These are phyloP conservation scores for Pouteria glomerata DNA, from an alignment of 148 eudicot genomes.

Conservation along the genomic window DNA sequence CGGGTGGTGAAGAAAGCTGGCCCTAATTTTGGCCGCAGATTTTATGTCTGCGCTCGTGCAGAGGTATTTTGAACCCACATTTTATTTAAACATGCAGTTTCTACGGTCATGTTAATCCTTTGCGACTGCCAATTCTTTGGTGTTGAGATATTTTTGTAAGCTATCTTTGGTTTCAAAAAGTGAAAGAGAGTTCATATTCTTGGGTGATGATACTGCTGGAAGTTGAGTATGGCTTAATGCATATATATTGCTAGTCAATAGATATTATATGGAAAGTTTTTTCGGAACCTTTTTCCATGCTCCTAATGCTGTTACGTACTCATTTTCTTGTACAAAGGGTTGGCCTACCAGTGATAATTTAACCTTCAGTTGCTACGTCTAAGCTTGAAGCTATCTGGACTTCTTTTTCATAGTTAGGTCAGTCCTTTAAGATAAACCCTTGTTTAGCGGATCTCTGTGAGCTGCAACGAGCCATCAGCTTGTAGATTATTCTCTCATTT, in stretches of 20 bases:
- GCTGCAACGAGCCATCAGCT: background rate
- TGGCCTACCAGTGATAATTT: background rate
- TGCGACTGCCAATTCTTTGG: background rate
- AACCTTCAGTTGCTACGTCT: background rate
- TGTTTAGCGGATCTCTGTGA: background rate
- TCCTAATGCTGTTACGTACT: background rate
- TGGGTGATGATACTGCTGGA: background rate
- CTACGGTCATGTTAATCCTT: background rate
- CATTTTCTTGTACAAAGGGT: background rate
- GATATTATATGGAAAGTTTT: background rate
- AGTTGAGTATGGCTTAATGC: background rate
- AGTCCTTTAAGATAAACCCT: background rate
- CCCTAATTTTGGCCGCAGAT: constrained; percentile 74
- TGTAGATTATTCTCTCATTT: background rate
- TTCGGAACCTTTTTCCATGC: background rate
- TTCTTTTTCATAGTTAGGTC: background rate
- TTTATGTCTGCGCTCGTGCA: constrained; percentile 92
- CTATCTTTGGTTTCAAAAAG: background rate
- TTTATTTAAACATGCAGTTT: background rate
- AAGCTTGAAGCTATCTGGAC: background rate
- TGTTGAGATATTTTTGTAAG: background rate
- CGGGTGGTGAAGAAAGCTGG: constrained; percentile 92
- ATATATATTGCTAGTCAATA: background rate
- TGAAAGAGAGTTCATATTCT: no score
- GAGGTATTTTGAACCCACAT: constrained; percentile 49